Conservation (phyloP, 2,329 filamentous ascomycete species). For the Claviceps sp. region DNA sequence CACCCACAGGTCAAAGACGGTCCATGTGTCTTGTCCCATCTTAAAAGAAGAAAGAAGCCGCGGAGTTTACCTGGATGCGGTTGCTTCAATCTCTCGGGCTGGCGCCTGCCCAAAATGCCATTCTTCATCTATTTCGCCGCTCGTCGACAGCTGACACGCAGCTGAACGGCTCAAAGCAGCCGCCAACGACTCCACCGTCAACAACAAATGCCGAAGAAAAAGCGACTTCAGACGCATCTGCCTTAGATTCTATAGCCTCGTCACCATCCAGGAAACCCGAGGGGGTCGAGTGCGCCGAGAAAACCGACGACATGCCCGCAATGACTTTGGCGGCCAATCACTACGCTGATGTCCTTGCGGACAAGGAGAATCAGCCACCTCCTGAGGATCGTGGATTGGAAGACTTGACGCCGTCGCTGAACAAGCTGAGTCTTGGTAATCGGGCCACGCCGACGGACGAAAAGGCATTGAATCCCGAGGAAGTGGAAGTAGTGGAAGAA, state of each 20-base stretch:
- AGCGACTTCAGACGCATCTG: conserved; percentile 2
- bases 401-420: conserved; percentile 7
- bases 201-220: conserved; percentile 4
- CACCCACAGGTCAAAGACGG: not conserved
- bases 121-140: conserved; percentile 19
- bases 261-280: not conserved
- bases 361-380: conserved; percentile 20
- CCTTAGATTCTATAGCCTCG: conserved; percentile 2
- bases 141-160: conserved; percentile 12
- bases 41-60: not conserved
- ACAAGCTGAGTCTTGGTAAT: conserved; percentile 10
- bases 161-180: not conserved
- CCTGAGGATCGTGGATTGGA: not conserved
- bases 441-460: not conserved
- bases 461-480: not conserved
- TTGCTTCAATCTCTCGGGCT: conserved; percentile 17
- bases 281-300: no score
- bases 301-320: not conserved
- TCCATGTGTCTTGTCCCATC: not conserved
- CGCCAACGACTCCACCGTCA: not conserved
- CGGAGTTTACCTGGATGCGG: conserved; percentile 9
- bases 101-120: conserved; percentile 17
- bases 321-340: conserved; percentile 7
- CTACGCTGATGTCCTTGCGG: conserved; percentile 1
- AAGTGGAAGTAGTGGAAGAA: not conserved